Percentiles rank a stretch among this genome's conserved stretches.
Conservation (phyloP, 2,329 filamentous ascomycete species). For the Neurospora sp. region DNA sequence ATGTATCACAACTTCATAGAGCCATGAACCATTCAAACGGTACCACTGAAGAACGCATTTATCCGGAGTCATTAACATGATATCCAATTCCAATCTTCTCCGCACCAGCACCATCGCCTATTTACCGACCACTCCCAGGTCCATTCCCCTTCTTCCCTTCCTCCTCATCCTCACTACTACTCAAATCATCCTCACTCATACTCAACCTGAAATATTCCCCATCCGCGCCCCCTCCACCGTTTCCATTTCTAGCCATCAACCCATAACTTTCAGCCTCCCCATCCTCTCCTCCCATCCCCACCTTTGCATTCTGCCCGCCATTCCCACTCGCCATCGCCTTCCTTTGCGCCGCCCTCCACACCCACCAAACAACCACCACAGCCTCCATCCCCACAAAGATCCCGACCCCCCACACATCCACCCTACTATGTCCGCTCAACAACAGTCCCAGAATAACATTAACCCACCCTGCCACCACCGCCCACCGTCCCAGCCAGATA, state of each 20-base stretch:
- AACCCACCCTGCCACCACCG: background rate
- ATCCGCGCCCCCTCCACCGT: background rate
- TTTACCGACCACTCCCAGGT: background rate
- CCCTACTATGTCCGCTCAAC: background rate
- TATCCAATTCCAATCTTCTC: background rate
- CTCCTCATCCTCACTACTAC: background rate
- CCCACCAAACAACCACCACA: background rate
- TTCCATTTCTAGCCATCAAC: background rate
- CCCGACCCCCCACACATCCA: background rate
- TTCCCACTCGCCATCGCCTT: background rate
- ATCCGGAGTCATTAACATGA: background rate
- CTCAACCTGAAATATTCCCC: background rate
- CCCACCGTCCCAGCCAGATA: constrained; percentile 11
- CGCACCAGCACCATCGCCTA: background rate
- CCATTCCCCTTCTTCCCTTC: background rate
- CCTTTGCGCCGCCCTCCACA: background rate
- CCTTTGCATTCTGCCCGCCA: background rate
- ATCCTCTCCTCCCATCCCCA: background rate
- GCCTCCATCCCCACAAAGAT: background rate
- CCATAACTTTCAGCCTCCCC: background rate
- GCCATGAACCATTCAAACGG: background rate
- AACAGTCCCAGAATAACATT: background rate
- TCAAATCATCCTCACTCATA: background rate
- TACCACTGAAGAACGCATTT: background rate
- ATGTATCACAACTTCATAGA: background rate